These are phyloP conservation scores for Avena atlantica DNA, from an alignment of 176 grass and related monocot genomes.

Conservation along the genomic window DNA sequence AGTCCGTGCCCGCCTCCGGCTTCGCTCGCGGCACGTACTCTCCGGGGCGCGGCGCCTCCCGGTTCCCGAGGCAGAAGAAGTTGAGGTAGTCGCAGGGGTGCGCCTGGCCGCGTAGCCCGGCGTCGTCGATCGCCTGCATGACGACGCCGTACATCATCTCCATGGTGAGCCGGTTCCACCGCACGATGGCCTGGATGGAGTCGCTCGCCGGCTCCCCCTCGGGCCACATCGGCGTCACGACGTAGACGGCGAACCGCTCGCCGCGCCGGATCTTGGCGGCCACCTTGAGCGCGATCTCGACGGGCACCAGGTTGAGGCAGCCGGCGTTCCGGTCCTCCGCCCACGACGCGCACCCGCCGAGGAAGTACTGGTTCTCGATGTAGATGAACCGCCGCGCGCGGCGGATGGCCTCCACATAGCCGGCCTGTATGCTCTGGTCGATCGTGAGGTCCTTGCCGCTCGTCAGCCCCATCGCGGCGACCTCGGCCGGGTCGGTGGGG, in stretches of 20 bases:
- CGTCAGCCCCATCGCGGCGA: conserved; percentile 59
- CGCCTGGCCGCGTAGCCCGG: conserved; percentile 62
- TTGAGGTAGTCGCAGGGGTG: conserved; percentile 93
- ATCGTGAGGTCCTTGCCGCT: conserved; percentile 69
- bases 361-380: conserved; percentile 97
- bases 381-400: conserved; percentile 81
- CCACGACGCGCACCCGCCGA: conserved; percentile 87
- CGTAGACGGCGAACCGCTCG: conserved; percentile 75
- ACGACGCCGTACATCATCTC: conserved; percentile 87
- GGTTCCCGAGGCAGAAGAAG: conserved; percentile 92
- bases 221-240: conserved; percentile 92
- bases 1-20: conserved; percentile 59
- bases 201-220: conserved; percentile 69
- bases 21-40: conserved; percentile 63
- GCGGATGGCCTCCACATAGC: conserved; percentile 81
- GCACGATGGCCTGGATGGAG: conserved; percentile 77
- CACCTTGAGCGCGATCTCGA: conserved; percentile 87
- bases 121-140: conserved; percentile 68
- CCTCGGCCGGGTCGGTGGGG: conserved; percentile 51
- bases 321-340: conserved; percentile 59
- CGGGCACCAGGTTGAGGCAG: conserved; percentile 82
- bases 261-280: conserved; percentile 66
- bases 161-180: conserved; percentile 73
- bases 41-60: conserved; percentile 48
- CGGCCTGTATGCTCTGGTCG: conserved; percentile 75